Conservation (phyloP, 2,329 filamentous ascomycete species). For the Stachybotrys echinatus region DNA sequence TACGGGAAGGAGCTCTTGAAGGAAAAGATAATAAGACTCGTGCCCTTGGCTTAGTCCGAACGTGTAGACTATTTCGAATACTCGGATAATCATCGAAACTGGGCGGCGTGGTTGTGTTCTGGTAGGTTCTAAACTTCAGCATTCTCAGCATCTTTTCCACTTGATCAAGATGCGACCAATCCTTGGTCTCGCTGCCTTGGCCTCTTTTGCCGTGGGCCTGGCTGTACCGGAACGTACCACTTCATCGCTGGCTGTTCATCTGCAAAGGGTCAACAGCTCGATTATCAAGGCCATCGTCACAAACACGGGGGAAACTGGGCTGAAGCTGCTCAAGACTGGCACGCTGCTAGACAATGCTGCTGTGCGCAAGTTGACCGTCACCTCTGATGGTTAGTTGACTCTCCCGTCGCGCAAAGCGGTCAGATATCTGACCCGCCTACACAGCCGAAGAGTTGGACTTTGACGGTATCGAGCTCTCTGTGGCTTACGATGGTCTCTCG, state of each 20-base stretch:
- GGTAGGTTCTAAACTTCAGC: no score
- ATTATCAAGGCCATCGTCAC: constrained; percentile 47
- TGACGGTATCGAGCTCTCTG: constrained; percentile 46
- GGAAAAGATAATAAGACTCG: no score
- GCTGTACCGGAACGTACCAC: constrained; percentile 31
- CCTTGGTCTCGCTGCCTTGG: constrained; percentile 25
- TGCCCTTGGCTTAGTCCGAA: no score
- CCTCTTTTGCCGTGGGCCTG: constrained; percentile 26
- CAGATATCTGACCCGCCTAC: no score
- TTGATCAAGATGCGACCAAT: constrained; percentile 35
- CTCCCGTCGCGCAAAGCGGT: no score
- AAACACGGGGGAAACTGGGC: constrained; percentile 42
- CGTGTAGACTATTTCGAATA: no score
- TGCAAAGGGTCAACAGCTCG: constrained; percentile 45
- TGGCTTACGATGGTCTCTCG: constrained; percentile 37
- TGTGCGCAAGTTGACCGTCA: constrained; percentile 48
- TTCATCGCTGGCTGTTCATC: constrained; percentile 36
- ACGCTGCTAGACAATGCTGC: constrained; percentile 47
- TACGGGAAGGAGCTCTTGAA: no score
- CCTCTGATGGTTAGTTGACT: constrained; percentile 35
- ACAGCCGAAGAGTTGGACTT: constrained; percentile 39
- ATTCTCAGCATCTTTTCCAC: no score
- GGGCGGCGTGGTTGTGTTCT: no score
- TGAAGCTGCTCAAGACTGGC: constrained; percentile 49
- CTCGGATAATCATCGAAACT: no score